Evolutionary conservation across 2,329 filamentous ascomycete species (phyloP).

Genomic region (Pyrenochaeta sp.): DNA sequence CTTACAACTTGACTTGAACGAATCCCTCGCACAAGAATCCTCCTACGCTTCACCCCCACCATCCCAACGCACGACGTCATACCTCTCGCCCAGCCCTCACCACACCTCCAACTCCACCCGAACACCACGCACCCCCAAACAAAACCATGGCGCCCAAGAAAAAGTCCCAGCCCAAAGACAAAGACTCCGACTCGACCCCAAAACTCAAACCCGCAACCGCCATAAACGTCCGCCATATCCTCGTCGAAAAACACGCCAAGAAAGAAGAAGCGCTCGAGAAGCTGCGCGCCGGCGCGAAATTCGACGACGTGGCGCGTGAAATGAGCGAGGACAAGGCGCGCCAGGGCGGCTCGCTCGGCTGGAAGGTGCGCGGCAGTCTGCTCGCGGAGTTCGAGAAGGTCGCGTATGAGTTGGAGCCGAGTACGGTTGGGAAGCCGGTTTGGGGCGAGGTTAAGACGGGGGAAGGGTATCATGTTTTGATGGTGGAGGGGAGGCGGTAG

Average conservation of each 20-base stretch:
- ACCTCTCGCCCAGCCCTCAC: no score
- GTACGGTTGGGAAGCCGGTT: conserved; percentile 69
- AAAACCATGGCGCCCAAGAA: conserved; percentile 36
- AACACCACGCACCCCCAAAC: neutral
- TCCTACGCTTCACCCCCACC: neutral
- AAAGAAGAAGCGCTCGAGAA: conserved; percentile 78
- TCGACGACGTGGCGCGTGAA: conserved; percentile 75
- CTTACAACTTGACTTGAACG: neutral
- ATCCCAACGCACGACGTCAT: neutral
- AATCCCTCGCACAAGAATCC: neutral
- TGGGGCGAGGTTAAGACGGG: conserved; percentile 75
- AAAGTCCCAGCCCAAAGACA: conserved; percentile 36
- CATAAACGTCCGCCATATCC: conserved; percentile 76
- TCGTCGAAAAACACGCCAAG: conserved; percentile 79
- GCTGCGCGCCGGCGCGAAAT: conserved; percentile 71
- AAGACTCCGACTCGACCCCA: conserved; percentile 29
- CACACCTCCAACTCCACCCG: neutral
- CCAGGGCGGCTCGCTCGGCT: conserved; percentile 73
- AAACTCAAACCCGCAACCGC: conserved; percentile 69
- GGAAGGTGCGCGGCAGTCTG: conserved; percentile 73
- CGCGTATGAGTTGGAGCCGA: conserved; percentile 72
- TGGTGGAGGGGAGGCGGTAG: conserved; percentile 72
- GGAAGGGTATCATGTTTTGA: conserved; percentile 82
- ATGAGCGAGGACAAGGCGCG: conserved; percentile 81
- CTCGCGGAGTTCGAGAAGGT: conserved; percentile 75